A percentile compares a stretch with the other conserved stretches of the same genome.
Conservation (phyloP, 352 stramenopile species). For the Phytopythium ostracodes region DNA sequence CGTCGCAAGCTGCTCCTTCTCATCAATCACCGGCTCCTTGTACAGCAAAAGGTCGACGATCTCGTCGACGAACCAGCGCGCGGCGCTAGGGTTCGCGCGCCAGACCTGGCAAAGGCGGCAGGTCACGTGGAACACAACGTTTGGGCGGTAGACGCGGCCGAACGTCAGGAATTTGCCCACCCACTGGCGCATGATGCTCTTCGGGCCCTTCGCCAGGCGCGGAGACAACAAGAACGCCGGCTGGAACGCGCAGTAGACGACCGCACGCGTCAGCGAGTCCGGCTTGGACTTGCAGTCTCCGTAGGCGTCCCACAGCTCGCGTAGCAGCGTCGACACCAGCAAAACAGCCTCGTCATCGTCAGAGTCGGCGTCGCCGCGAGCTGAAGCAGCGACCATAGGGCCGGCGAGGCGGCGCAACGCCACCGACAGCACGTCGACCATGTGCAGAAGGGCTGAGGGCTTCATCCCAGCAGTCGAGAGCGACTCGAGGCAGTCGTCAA, state of each 20-base stretch:
- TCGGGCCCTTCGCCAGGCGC: conserved; percentile 10
- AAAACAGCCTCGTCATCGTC: not conserved
- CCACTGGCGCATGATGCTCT: conserved; percentile 55
- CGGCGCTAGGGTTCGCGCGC: conserved; percentile 42
- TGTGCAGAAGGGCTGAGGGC: conserved; percentile 47
- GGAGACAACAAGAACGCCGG: conserved; percentile 44
- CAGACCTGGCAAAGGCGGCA: conserved; percentile 66
- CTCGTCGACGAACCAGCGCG: conserved; percentile 54
- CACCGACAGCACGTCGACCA: conserved; percentile 64
- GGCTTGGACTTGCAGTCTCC: conserved; percentile 64
- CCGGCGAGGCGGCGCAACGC: conserved; percentile 43
- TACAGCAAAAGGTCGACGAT: conserved; percentile 71
- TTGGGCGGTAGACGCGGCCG: conserved; percentile 54
- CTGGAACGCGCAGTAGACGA: conserved; percentile 72
- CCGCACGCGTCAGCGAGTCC: conserved; percentile 55
- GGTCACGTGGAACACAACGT: conserved; percentile 75
- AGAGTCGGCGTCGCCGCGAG: conserved; percentile 9
- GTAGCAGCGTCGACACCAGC: conserved; percentile 36
- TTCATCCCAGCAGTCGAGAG: conserved; percentile 56
- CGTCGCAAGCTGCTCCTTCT: conserved; percentile 43
- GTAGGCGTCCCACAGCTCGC: conserved; percentile 68
- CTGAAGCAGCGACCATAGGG: conserved; percentile 16
- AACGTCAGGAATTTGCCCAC: conserved; percentile 48
- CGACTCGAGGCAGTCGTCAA: conserved; percentile 42
- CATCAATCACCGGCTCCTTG: conserved; percentile 71